A percentile compares a stretch with the other conserved stretches of the same genome.
Conservation (phyloP, 2,329 filamentous ascomycete genomes). For the Scedosporium boydii region DNA sequence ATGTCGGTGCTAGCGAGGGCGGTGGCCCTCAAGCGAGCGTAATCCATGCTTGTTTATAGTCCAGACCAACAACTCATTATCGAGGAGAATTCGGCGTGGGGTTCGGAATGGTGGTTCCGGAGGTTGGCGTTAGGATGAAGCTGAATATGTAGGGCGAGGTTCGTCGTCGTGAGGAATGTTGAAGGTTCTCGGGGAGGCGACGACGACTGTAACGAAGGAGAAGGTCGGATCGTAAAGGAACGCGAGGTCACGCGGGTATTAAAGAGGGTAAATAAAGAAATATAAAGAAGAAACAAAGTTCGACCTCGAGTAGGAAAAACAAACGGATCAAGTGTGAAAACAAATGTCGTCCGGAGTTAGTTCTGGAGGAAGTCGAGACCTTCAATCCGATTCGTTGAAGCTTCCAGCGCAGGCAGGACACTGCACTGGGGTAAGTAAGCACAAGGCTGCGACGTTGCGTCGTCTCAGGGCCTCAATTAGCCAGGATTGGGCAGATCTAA, state of each 20-base stretch:
- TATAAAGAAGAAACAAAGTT: not conserved
- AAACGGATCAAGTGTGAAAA: no score
- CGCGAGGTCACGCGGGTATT: not conserved
- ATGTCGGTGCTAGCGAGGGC: slow-evolving; percentile 80
- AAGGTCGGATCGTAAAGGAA: not conserved
- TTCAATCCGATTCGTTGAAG: no score
- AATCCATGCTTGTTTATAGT: slow-evolving; percentile 47
- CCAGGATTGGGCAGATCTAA: not conserved
- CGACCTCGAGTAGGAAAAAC: not conserved
- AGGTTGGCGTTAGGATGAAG: not conserved
- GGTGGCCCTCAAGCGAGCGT: slow-evolving; percentile 70
- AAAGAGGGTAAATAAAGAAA: not conserved
- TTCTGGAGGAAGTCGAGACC: no score
- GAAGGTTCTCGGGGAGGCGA: not conserved
- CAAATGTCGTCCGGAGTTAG: no score
- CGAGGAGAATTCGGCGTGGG: not conserved
- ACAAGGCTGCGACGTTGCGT: not conserved
- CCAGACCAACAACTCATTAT: not conserved
- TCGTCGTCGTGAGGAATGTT: not conserved
- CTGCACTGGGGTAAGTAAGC: not conserved
- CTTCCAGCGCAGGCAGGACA: no score
- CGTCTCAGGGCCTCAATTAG: not conserved
- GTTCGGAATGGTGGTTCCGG: not conserved
- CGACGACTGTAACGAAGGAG: not conserved
- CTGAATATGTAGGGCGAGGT: not conserved